phyloP scores from a whole-genome alignment of 257 asterid genomes.

The Fraxinus pennsylvanica region DNA sequence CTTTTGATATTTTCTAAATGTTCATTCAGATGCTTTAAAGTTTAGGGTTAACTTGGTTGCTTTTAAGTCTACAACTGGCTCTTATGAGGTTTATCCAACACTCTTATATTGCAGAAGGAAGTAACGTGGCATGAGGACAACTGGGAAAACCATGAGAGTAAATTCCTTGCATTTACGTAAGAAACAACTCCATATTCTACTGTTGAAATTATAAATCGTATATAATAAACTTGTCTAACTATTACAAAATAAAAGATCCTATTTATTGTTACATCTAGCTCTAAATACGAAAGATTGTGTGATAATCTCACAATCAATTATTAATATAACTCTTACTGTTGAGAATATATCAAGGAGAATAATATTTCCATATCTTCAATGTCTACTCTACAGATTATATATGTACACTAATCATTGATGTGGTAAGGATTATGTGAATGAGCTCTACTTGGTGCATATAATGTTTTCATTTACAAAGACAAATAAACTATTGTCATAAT shows the following conservation, averaged over 20 bases:
- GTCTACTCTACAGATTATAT: not conserved
- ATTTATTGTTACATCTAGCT: too few species aligned
- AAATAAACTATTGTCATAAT: too few species aligned
- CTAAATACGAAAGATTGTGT: too few species aligned
- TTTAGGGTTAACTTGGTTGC: not conserved
- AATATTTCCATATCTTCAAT: too few species aligned
- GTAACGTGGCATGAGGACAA: constrained; percentile 96
- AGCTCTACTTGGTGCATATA: not conserved
- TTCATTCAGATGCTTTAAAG: not conserved
- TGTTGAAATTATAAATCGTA: not conserved
- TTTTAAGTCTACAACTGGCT: constrained; percentile 9
- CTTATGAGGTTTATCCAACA: constrained; percentile 15
- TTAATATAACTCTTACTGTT: too few species aligned
- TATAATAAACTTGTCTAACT: too few species aligned
- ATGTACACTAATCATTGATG: not conserved
- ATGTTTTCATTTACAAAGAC: not conserved
- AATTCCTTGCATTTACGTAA: constrained; percentile 95
- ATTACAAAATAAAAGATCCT: too few species aligned
- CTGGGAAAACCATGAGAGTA: constrained; percentile 85
- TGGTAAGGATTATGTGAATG: not conserved
- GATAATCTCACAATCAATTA: too few species aligned
- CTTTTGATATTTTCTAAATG: not conserved
- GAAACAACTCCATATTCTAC: constrained; percentile 27
- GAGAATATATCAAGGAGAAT: too few species aligned
- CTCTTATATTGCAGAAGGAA: constrained; percentile 56